Evolutionary conservation across 2,329 filamentous ascomycete genomes (phyloP).

Genomic region (Beauveria scarabaeidicola): DNA sequence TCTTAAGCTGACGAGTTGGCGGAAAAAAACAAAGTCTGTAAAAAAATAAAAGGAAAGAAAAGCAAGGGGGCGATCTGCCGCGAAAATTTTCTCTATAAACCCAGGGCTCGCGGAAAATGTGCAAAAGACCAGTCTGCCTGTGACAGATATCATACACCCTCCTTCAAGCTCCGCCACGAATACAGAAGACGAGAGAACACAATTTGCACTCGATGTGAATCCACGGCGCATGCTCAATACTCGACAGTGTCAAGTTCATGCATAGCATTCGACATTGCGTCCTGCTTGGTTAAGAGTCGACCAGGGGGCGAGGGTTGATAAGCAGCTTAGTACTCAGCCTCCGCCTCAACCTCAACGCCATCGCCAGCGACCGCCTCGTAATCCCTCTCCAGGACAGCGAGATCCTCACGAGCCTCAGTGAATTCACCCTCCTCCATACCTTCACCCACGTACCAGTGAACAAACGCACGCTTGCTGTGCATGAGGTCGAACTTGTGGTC

Average conservation of each 20-base stretch:
- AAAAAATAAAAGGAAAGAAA: conserved; percentile 9
- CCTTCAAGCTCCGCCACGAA: not conserved
- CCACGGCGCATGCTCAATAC: not conserved
- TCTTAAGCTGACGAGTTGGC: conserved; percentile 9
- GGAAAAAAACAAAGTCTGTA: not conserved
- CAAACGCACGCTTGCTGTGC: conserved; percentile 70
- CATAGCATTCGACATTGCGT: not conserved
- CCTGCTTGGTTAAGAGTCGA: not conserved
- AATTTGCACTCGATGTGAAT: not conserved
- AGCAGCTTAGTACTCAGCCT: conserved; percentile 64
- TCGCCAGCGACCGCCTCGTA: conserved; percentile 79
- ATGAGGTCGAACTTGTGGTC: conserved; percentile 72
- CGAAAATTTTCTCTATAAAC: not conserved
- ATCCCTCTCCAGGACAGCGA: conserved; percentile 77
- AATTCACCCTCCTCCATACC: conserved; percentile 92
- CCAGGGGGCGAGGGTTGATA: not conserved
- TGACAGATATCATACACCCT: conserved; percentile 1
- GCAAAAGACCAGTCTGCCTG: conserved; percentile 4
- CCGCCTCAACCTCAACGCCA: conserved; percentile 56
- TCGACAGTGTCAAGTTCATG: not conserved
- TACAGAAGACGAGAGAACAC: not conserved
- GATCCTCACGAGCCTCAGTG: conserved; percentile 76
- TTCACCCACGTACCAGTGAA: conserved; percentile 77
- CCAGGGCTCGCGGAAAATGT: not conserved
- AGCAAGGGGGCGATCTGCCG: conserved; percentile 15